Conservation (phyloP, 2,329 filamentous ascomycete genomes). For the Teratosphaeria epicoccoides region DNA sequence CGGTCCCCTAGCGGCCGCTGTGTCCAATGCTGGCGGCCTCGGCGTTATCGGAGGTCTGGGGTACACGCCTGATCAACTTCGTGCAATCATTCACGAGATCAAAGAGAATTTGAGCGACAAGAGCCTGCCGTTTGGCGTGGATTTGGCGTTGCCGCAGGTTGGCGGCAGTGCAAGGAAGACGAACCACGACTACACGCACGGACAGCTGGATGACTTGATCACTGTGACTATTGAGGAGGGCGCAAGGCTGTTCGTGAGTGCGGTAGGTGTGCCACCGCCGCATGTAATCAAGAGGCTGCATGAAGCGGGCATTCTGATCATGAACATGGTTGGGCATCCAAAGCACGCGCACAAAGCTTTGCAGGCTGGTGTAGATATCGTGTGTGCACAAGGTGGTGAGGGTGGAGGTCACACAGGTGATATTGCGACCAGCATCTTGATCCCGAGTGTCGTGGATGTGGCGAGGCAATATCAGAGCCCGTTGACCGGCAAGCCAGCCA, state of each 20-base stretch:
- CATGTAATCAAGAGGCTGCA: conserved; percentile 67
- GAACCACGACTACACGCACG: conserved; percentile 91
- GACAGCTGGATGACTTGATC: conserved; percentile 77
- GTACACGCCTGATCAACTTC: conserved; percentile 65
- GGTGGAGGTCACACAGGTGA: conserved; percentile 89
- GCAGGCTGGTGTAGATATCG: conserved; percentile 74
- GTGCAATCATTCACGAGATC: conserved; percentile 72
- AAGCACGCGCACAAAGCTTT: conserved; percentile 85
- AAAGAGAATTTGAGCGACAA: conserved; percentile 60
- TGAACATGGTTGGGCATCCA: conserved; percentile 96
- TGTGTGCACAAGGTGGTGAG: conserved; percentile 87
- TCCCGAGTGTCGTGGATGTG: conserved; percentile 79
- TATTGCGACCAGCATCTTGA: conserved; percentile 72
- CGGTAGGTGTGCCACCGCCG: conserved; percentile 74
- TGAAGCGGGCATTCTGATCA: conserved; percentile 67
- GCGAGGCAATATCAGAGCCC: conserved; percentile 61
- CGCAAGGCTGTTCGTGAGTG: conserved; percentile 75
- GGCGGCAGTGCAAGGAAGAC: conserved; percentile 76
- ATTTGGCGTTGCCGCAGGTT: conserved; percentile 82
- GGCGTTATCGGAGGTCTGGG: conserved; percentile 52
- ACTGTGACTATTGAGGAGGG: conserved; percentile 75
- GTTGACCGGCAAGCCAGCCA: conserved; percentile 57
- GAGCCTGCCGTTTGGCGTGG: conserved; percentile 74
- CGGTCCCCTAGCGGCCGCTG: conserved; percentile 68
- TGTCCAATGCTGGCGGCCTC: conserved; percentile 79